Percentiles rank a stretch among this genome's conserved stretches.
These are phyloP conservation scores for Phyllosticta capitalensis DNA, from an alignment of 2,329 filamentous ascomycete genomes.

Conservation along the genomic window DNA sequence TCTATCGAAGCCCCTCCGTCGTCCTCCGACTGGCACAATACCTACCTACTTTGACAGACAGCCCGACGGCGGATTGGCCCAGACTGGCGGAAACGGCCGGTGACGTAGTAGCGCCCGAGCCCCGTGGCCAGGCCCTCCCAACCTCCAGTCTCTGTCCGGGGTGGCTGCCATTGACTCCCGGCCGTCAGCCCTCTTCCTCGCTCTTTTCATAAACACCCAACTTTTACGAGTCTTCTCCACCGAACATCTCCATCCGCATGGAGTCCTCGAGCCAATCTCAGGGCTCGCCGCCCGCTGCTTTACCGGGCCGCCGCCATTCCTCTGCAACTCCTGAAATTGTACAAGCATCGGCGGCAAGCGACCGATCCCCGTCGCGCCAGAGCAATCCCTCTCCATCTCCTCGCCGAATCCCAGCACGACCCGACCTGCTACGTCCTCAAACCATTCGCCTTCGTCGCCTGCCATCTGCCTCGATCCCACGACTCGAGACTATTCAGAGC, in stretches of 20 bases:
- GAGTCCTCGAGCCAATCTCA: not conserved
- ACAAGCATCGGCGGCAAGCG: not conserved
- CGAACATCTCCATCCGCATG: not conserved
- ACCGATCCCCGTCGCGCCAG: not conserved
- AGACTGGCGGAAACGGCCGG: not conserved
- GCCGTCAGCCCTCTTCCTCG: not conserved
- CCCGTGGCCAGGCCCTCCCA: not conserved
- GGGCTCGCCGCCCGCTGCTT: not conserved
- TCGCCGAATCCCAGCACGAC: not conserved
- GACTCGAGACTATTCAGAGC: conserved; percentile 4
- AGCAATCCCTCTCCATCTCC: not conserved
- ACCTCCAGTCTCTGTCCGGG: not conserved
- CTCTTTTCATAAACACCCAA: not conserved
- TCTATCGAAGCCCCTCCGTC: not conserved
- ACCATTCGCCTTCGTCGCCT: conserved; percentile 9
- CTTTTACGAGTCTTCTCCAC: not conserved
- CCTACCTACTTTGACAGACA: not conserved
- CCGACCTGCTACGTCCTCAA: not conserved
- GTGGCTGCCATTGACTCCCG: not conserved
- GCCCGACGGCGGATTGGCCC: not conserved
- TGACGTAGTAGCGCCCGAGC: not conserved
- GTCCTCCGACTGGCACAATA: not conserved
- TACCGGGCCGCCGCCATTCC: not conserved
- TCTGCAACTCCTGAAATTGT: not conserved
- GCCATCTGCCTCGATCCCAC: not conserved